Percentiles rank a stretch among this genome's conserved stretches.
Evolutionary conservation across 495 filamentous ascomycete genomes (phyloP).

Genomic region (Letharia lupina): DNA sequence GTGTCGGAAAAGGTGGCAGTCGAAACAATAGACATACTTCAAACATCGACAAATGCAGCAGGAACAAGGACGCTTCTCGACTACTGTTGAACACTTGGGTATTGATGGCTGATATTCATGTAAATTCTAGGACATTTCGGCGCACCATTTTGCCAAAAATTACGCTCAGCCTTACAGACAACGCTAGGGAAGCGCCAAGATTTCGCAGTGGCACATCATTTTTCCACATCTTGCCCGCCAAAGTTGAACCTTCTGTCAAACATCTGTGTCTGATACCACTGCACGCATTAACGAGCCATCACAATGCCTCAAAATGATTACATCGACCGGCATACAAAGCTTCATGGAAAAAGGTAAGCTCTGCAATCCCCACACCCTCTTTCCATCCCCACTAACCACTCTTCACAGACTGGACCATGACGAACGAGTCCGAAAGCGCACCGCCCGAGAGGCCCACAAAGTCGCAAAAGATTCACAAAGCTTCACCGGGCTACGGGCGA

Average conservation of each 20-base stretch:
- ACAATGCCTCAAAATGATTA: conserved; percentile 40
- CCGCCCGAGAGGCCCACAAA: conserved; percentile 81
- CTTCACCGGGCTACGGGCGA: conserved; percentile 81
- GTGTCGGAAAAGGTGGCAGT: too few species aligned
- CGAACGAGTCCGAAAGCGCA: conserved; percentile 79
- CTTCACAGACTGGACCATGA: conserved; percentile 66
- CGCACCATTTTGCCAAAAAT: too few species aligned
- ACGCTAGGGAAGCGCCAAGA: neutral
- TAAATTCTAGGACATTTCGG: too few species aligned
- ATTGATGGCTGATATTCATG: too few species aligned
- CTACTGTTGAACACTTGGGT: too few species aligned
- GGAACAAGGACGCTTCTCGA: too few species aligned
- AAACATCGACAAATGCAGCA: too few species aligned
- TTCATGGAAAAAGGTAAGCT: conserved; percentile 57
- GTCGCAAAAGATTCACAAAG: conserved; percentile 82
- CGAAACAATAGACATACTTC: too few species aligned
- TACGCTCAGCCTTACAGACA: neutral
- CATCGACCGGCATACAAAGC: conserved; percentile 82
- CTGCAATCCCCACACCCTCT: neutral
- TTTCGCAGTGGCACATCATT: conserved; percentile 1
- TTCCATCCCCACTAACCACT: conserved; percentile 15
- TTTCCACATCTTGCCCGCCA: neutral
- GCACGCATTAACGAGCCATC: neutral
- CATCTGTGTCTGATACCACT: neutral
- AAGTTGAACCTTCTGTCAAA: neutral